These are phyloP conservation scores for Dactylellina drechsleri DNA, from an alignment of 2,329 filamentous ascomycete genomes.

Conservation along the genomic window DNA sequence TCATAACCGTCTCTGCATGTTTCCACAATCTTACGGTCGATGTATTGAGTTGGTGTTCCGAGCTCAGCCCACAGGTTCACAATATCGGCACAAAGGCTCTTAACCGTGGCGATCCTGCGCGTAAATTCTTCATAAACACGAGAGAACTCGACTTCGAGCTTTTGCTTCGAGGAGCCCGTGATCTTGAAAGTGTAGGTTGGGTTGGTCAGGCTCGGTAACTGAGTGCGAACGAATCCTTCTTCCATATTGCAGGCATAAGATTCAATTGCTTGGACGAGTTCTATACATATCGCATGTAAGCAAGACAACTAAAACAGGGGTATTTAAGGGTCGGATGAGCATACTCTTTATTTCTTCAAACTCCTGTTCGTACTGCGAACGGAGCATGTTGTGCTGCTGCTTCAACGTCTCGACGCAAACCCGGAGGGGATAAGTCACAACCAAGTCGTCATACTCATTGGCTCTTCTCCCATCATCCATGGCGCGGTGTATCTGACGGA, in stretches of 20 bases:
- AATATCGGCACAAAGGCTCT: slow-evolving; percentile 80
- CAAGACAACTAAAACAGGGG: neutral
- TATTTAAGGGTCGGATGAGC: slow-evolving; percentile 59
- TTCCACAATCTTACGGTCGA: slow-evolving; percentile 86
- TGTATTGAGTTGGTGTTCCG: slow-evolving; percentile 91
- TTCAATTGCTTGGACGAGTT: slow-evolving; percentile 90
- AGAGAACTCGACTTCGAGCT: slow-evolving; percentile 89
- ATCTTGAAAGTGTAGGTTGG: slow-evolving; percentile 83
- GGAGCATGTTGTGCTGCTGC: slow-evolving; percentile 84
- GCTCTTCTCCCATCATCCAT: slow-evolving; percentile 49
- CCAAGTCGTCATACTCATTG: slow-evolving; percentile 66
- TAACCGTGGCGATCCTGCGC: slow-evolving; percentile 79
- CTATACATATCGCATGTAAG: slow-evolving; percentile 63
- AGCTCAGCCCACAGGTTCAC: slow-evolving; percentile 96
- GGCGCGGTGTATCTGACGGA: slow-evolving; percentile 76
- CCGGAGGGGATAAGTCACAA: slow-evolving; percentile 83
- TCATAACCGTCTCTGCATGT: slow-evolving; percentile 70
- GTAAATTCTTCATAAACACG: slow-evolving; percentile 97
- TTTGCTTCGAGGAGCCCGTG: slow-evolving; percentile 86
- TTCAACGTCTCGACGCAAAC: slow-evolving; percentile 82
- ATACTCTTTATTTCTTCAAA: slow-evolving; percentile 95
- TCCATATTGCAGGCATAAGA: slow-evolving; percentile 98
- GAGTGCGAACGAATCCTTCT: slow-evolving; percentile 82
- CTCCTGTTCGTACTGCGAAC: slow-evolving; percentile 85
- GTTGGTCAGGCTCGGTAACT: slow-evolving; percentile 83